Evolutionary conservation across 441 rosid species (phyloP).

Genomic region (Erodium trifolium): DNA sequence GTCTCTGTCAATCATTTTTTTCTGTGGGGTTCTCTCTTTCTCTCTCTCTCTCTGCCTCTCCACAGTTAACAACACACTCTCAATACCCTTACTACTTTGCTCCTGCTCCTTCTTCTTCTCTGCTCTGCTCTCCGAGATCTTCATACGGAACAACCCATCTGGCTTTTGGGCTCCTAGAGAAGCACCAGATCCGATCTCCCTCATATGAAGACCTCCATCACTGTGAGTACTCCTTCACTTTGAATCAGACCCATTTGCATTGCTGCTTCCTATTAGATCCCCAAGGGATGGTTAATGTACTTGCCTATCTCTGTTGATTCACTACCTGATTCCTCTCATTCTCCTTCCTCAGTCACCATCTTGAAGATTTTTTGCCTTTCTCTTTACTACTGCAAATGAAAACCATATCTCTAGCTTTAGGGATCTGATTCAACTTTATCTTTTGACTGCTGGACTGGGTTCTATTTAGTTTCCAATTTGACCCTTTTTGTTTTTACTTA

Average conservation of each 20-base stretch:
- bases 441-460: not conserved
- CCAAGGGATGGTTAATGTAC: conserved; percentile 3
- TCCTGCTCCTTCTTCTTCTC: conserved; percentile 14
- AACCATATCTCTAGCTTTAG: conserved; percentile 3
- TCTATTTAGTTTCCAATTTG: not conserved
- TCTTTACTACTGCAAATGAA: not conserved
- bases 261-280: conserved; percentile 10
- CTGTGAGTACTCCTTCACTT: conserved; percentile 39
- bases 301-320: conserved; percentile 10
- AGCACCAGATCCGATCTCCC: conserved; percentile 42
- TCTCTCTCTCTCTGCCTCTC: conserved; percentile 1
- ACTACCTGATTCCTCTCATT: not conserved
- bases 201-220: conserved; percentile 79
- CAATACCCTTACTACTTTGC: not conserved
- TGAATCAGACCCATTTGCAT: conserved; percentile 4
- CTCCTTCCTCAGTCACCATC: not conserved
- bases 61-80: conserved; percentile 4
- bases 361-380: not conserved
- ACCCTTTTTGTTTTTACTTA: not conserved
- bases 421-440: conserved; percentile 3
- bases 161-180: conserved; percentile 26
- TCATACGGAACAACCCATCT: not conserved
- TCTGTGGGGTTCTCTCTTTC: conserved; percentile 31
- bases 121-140: conserved; percentile 24
- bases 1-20: conserved; percentile 67